Percentiles rank a stretch among this genome's conserved stretches.
Evolutionary conservation across 2,329 filamentous ascomycete species (phyloP).

Genomic region (Verticillium albo-atrum): DNA sequence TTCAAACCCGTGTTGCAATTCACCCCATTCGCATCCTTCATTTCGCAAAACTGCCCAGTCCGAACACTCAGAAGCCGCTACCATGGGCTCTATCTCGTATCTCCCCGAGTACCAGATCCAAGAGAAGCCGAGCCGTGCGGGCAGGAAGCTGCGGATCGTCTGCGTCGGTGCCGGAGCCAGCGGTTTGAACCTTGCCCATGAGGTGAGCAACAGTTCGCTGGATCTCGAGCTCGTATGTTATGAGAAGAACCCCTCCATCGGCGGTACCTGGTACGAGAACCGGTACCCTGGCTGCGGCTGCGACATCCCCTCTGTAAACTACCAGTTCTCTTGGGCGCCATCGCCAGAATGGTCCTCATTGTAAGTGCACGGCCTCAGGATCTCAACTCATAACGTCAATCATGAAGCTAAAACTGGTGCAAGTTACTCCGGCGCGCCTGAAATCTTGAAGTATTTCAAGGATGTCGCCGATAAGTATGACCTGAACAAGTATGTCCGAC

Average conservation of each 20-base stretch:
- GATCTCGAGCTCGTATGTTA: conserved; percentile 10
- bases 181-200: conserved; percentile 20
- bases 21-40: too few relatives aligned
- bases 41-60: too few relatives aligned
- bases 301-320: conserved; percentile 16
- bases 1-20: too few relatives aligned
- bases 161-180: conserved; percentile 19
- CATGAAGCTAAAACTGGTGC: too few relatives aligned
- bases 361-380: conserved; percentile 19
- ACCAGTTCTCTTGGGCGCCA: conserved; percentile 46
- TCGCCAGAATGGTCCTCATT: conserved; percentile 55
- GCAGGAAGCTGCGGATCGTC: conserved; percentile 20
- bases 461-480: conserved; percentile 36
- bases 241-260: conserved; percentile 21
- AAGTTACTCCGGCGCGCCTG: conserved; percentile 43
- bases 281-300: conserved; percentile 18
- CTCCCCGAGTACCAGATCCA: conserved; percentile 14
- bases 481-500: conserved; percentile 28
- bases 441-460: conserved; percentile 53
- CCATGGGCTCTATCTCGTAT: conserved; percentile 7
- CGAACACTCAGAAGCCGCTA: not conserved
- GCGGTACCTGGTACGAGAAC: conserved; percentile 29
- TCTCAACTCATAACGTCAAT: too few relatives aligned
- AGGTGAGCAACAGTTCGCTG: conserved; percentile 13
- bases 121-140: conserved; percentile 15